These are phyloP conservation scores for Rhizophlyctis rosea DNA, from an alignment of 192 early-diverging fungal species.

Conservation along the genomic window DNA sequence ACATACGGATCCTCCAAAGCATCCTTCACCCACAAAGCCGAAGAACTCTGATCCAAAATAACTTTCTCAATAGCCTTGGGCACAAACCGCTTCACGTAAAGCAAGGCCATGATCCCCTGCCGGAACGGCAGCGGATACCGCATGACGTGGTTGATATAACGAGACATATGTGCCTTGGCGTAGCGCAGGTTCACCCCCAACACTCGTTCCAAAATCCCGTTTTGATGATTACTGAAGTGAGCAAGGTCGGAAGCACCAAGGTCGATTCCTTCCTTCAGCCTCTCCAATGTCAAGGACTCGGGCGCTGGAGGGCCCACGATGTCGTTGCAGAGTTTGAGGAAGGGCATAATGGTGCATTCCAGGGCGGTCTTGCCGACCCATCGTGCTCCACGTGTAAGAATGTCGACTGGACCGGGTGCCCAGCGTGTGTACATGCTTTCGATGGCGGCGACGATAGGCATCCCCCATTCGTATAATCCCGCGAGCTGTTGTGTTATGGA, in stretches of 20 bases:
- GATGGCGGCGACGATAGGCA: constrained; percentile 36
- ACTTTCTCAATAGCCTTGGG: constrained; percentile 32
- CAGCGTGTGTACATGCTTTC: constrained; percentile 35
- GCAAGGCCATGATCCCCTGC: constrained; percentile 15
- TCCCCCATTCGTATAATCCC: constrained; percentile 39
- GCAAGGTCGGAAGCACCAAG: constrained; percentile 16
- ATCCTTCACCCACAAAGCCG: constrained; percentile 43
- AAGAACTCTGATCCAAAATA: constrained; percentile 40
- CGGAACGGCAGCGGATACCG: constrained; percentile 40
- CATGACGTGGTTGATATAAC: constrained; percentile 30
- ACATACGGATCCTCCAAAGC: constrained; percentile 43
- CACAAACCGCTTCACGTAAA: constrained; percentile 34
- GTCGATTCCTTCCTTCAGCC: no score
- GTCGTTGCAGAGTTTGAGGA: no score
- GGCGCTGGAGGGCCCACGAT: no score
- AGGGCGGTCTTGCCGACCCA: constrained; percentile 27
- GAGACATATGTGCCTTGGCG: constrained; percentile 12
- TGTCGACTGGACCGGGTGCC: constrained; percentile 27
- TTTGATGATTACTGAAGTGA: background rate
- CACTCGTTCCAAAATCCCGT: background rate
- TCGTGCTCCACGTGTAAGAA: no score
- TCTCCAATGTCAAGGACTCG: no score
- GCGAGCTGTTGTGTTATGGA: constrained; percentile 27
- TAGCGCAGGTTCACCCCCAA: background rate
- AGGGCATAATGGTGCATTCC: constrained; percentile 16